Conservation (phyloP, 345 rosid genomes). For the Populus nigra region DNA sequence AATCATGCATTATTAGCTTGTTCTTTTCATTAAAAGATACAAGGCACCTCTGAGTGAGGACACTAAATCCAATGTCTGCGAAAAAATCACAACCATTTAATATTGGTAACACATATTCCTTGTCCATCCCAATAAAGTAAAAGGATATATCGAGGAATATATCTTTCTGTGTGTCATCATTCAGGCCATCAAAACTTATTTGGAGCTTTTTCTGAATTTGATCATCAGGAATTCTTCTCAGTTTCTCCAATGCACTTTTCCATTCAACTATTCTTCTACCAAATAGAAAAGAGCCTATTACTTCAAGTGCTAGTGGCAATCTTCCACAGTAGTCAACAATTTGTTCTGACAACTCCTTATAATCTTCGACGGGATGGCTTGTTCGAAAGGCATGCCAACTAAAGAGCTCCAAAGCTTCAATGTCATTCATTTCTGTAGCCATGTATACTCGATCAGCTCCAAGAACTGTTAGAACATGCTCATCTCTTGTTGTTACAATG, state of each 20-base stretch:
- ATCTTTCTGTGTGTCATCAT: too few species aligned
- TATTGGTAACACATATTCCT: too few species aligned
- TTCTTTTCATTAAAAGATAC: too few species aligned
- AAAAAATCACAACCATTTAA: too few species aligned
- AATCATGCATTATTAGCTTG: too few species aligned
- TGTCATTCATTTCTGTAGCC: background rate
- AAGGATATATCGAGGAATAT: too few species aligned
- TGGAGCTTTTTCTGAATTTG: too few species aligned
- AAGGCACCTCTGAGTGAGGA: too few species aligned
- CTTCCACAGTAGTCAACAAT: background rate
- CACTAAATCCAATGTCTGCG: too few species aligned
- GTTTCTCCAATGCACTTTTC: background rate
- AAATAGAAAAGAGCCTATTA: constrained; percentile 12
- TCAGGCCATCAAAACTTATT: too few species aligned
- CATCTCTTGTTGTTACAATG: constrained; percentile 11
- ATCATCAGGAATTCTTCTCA: too few species aligned
- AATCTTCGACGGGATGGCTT: background rate
- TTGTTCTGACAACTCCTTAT: background rate
- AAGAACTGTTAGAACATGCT: background rate
- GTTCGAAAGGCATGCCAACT: constrained; percentile 12
- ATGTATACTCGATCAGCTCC: background rate
- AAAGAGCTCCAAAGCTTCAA: constrained; percentile 9
- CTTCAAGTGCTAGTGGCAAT: constrained; percentile 12
- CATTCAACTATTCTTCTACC: background rate
- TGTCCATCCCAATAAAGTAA: too few species aligned